Evolutionary conservation across 1,284 basidiomycete genomes (phyloP).

Genomic region (Chalciporus sp.): DNA sequence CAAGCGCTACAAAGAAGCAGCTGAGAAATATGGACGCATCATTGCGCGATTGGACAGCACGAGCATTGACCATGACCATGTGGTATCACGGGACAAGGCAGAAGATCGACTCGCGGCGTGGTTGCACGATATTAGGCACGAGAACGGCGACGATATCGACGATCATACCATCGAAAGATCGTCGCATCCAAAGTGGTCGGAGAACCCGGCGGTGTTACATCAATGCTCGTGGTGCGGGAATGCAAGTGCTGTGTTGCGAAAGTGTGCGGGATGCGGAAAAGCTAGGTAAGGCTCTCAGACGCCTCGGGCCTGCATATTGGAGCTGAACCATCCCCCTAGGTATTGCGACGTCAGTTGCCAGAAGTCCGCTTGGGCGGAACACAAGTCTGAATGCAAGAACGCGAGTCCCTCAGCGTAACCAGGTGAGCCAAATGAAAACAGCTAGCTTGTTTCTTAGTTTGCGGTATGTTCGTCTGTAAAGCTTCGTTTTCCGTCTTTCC

Average conservation of each 20-base stretch:
- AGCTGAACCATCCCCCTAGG: slow-evolving; percentile 27
- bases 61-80: slow-evolving; percentile 27
- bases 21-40: slow-evolving; percentile 47
- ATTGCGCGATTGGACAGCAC: slow-evolving; percentile 40
- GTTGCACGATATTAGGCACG: slow-evolving; percentile 50
- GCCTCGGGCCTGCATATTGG: neutral
- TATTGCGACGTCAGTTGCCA: slow-evolving; percentile 56
- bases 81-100: slow-evolving; percentile 37
- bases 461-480: neutral
- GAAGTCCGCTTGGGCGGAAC: slow-evolving; percentile 51
- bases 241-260: slow-evolving; percentile 54
- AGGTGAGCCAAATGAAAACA: neutral
- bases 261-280: slow-evolving; percentile 50
- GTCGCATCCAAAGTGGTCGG: slow-evolving; percentile 43
- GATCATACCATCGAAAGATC: slow-evolving; percentile 31
- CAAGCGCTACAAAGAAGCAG: slow-evolving; percentile 43
- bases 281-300: slow-evolving; percentile 38
- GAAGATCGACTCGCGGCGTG: slow-evolving; percentile 59
- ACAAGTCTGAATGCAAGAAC: slow-evolving; percentile 43
- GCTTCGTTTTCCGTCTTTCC: neutral
- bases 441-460: neutral
- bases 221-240: slow-evolving; percentile 61
- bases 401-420: neutral
- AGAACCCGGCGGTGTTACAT: slow-evolving; percentile 49
- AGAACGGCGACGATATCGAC: slow-evolving; percentile 40